Conservation (phyloP, 148 eudicot species). For the Limonium bicolor region DNA sequence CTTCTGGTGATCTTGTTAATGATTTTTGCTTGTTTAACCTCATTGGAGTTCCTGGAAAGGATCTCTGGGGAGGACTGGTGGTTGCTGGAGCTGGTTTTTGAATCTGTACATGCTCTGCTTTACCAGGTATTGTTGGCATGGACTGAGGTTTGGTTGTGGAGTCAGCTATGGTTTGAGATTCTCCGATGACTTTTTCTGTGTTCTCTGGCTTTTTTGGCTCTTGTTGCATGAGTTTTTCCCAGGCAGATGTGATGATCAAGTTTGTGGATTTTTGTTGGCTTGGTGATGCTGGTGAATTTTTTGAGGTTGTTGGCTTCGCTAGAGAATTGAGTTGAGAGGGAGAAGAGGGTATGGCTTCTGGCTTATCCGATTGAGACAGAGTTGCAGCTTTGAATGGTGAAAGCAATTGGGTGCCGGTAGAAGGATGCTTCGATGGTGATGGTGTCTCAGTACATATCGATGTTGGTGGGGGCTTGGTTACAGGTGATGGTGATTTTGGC, state of each 20-base stretch:
- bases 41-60: not conserved
- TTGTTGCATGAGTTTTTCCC: conserved; percentile 1
- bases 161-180: not conserved
- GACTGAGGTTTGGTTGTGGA: not conserved
- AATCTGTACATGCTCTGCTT: not conserved
- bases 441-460: no score
- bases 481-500: no score
- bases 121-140: not conserved
- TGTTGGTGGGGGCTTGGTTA: no score
- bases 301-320: conserved; percentile 1
- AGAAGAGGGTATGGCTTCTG: conserved; percentile 11
- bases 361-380: no score
- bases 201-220: not conserved
- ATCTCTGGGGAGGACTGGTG: not conserved
- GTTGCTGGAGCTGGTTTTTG: not conserved
- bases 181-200: not conserved
- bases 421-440: no score
- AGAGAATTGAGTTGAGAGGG: conserved; percentile 11
- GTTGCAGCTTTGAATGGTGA: no score
- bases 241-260: conserved; percentile 5
- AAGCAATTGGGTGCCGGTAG: no score
- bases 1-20: not conserved
- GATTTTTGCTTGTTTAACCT: not conserved
- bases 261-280: conserved; percentile 9
- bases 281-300: conserved; percentile 9